Evolutionary conservation across 169 alveolate genomes (phyloP), one percentile per base, ranked within the genome.

Genomic region (Plasmodium adleri): DNA sequence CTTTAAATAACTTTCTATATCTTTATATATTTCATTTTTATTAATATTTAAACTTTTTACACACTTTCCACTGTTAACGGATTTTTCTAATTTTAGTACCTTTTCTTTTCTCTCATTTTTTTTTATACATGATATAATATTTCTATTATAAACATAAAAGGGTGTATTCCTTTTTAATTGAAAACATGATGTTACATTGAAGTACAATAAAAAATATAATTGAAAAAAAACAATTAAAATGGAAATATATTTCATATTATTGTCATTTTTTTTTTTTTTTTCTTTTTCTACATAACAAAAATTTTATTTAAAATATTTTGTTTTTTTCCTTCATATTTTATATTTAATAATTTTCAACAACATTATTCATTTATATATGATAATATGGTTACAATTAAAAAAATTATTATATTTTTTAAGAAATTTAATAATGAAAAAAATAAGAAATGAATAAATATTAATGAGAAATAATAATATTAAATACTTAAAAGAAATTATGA

Each of bases 231-330:
- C 43, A 67, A 28, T 67, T 52, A 56, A 43, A 80, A 67, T 62
- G 54, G 32, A 63, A 80, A 43, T 49, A 67, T 68, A 43, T 43
- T 80, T 80, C 90, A 80, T 80, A 72, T 80, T 80, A 67, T 32
- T 80, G 90, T 80, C 90, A 80, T 80, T 80, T 80, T 68, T 74
- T 54, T 74, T 68, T 17, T 66, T 80, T 60, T 39, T 67, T 22
- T 22, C 39, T 50, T 52, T 22, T 10, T 72, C 54, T 63, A 54
- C 43, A 80, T 56, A 67, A 80, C 58, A 80, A 58, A 39, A 32
- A 4, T 32, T 32, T 32, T 32, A 32, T 32, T 32, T 32, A 32
- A 32, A 32, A 32, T 26, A 26, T 32, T 32, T 32, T 32, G 45
- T 32, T 50, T 28, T 52, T 22, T 64, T 64, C 88, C 32, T 76